phyloP scores from a whole-genome alignment of 2,329 filamentous ascomycete genomes.

The Neonectria neomacrospora region DNA sequence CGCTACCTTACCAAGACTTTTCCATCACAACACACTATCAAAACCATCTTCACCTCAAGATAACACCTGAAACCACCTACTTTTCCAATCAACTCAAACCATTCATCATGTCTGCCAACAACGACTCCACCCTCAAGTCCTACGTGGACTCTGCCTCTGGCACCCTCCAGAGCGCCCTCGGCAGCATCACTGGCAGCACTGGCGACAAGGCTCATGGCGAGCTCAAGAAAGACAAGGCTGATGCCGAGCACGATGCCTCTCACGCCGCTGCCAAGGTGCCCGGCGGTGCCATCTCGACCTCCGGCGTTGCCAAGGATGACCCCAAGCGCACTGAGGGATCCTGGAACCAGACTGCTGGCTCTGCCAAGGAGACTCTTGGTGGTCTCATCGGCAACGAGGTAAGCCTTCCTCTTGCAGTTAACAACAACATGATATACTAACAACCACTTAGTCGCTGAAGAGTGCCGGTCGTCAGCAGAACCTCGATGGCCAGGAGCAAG shows the following conservation, averaged over 20 bases:
- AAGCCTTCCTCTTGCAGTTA: constrained; percentile 36
- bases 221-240: constrained; percentile 71
- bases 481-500: constrained; percentile 79
- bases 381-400: constrained; percentile 79
- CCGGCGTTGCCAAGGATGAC: constrained; percentile 77
- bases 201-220: constrained; percentile 74
- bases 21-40: constrained; percentile 20
- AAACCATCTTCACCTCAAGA: constrained; percentile 22
- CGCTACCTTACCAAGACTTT: constrained; percentile 36
- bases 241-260: constrained; percentile 76
- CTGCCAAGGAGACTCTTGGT: constrained; percentile 84
- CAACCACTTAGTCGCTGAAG: constrained; percentile 68
- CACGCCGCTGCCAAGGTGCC: constrained; percentile 81
- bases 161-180: constrained; percentile 76
- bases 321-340: constrained; percentile 76
- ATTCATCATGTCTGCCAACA: constrained; percentile 46
- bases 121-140: constrained; percentile 79
- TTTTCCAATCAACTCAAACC: constrained; percentile 6
- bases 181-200: constrained; percentile 77
- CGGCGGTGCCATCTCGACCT: constrained; percentile 74
- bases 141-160: constrained; percentile 79
- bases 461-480: constrained; percentile 81
- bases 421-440: constrained; percentile 16
- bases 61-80: constrained; percentile 14
- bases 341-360: constrained; percentile 91